Evolutionary conservation across 1,139 yeast species (phyloP).

Genomic region (Arxiozyma slooffiae): DNA sequence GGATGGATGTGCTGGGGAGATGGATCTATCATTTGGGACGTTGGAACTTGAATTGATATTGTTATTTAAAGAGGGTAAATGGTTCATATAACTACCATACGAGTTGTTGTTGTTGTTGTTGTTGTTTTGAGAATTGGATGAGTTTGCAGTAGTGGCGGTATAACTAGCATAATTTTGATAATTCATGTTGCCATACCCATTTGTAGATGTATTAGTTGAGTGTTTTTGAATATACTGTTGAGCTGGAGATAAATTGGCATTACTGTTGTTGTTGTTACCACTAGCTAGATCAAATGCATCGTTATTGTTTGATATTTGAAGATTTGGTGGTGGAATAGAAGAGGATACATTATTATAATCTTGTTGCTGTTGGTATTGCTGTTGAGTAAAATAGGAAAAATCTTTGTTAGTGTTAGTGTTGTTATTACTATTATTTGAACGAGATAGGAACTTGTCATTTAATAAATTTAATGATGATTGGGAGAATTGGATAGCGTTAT

Average conservation of each 20-base stretch:
- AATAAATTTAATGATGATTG: conserved; percentile 1
- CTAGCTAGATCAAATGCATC: not conserved
- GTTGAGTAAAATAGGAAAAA: not conserved
- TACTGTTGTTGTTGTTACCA: not conserved
- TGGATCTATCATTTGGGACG: not conserved
- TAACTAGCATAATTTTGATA: not conserved
- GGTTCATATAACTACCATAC: not conserved
- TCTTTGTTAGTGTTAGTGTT: not conserved
- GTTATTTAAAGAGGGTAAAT: conserved; percentile 1
- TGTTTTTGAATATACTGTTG: not conserved
- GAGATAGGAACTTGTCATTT: not conserved
- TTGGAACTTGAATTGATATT: not conserved
- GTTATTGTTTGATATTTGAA: not conserved
- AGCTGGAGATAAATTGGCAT: not conserved
- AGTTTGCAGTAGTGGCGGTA: not conserved
- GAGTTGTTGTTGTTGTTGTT: too few species aligned
- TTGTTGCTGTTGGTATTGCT: not conserved
- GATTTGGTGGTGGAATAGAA: conserved; percentile 1
- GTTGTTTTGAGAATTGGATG: not conserved
- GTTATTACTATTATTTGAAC: not conserved
- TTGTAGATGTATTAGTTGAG: not conserved
- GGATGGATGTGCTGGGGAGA: conserved; percentile 1
- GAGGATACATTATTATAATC: not conserved
- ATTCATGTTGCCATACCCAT: not conserved
- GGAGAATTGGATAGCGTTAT: not conserved